Percentiles rank a stretch among this genome's conserved stretches.
Conservation (phyloP, 78 protist species). For the Dictyostelium discoideum region dicty_2.7 NC_007089.4:5900501-5901000, state of each 20-base stretch:
- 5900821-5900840: slow-evolving; percentile 70
- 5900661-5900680: slow-evolving; percentile 95
- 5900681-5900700: slow-evolving; percentile 84
- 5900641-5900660: slow-evolving; percentile 93
- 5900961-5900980: background rate
- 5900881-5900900: slow-evolving; percentile 74
- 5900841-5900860: slow-evolving; percentile 95
- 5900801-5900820: background rate
- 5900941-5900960: slow-evolving; percentile 39
- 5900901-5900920: background rate
- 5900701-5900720: slow-evolving; percentile 67
- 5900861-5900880: slow-evolving; percentile 90
- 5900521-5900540: slow-evolving; percentile 92
- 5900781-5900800: slow-evolving; percentile 72
- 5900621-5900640: slow-evolving; percentile 85
- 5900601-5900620: slow-evolving; percentile 77
- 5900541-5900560: slow-evolving; percentile 85
- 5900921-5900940: slow-evolving; percentile 30
- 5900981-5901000: background rate
- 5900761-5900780: slow-evolving; percentile 92
- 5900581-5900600: slow-evolving; percentile 84
- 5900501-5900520: slow-evolving; percentile 93
- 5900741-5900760: slow-evolving; percentile 95
- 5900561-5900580: slow-evolving; percentile 83
- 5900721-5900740: slow-evolving; percentile 91